Conservation (phyloP, 2,329 filamentous ascomycete genomes). For the Bipolaris sorokiniana region DNA sequence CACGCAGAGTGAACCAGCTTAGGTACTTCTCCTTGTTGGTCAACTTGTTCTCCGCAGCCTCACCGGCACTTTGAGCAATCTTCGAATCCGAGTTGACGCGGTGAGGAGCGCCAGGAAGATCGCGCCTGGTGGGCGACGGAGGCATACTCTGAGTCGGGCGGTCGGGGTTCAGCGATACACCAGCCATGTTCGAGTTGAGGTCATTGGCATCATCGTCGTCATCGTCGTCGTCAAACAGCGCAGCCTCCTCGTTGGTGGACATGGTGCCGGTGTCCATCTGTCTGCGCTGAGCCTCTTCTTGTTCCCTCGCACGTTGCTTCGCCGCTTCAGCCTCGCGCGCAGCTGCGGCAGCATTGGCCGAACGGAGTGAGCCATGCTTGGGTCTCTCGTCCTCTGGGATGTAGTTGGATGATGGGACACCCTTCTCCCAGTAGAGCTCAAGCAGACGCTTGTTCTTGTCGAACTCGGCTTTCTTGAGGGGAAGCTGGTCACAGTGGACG, state of each 20-base stretch:
- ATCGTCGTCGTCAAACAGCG: slow-evolving; percentile 93
- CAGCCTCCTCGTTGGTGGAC: slow-evolving; percentile 89
- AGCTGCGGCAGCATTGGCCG: slow-evolving; percentile 75
- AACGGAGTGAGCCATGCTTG: slow-evolving; percentile 76
- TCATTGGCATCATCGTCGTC: slow-evolving; percentile 80
- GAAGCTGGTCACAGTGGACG: slow-evolving; percentile 97
- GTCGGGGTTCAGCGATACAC: slow-evolving; percentile 81
- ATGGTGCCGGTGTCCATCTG: slow-evolving; percentile 95
- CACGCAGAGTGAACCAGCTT: slow-evolving; percentile 84
- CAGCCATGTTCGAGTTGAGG: slow-evolving; percentile 87
- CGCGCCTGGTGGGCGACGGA: slow-evolving; percentile 81
- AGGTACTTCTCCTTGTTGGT: slow-evolving; percentile 97
- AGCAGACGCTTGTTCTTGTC: slow-evolving; percentile 93
- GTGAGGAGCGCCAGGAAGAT: slow-evolving; percentile 72
- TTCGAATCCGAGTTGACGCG: slow-evolving; percentile 95
- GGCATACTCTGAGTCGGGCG: slow-evolving; percentile 95
- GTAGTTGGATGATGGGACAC: slow-evolving; percentile 92
- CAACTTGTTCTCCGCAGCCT: slow-evolving; percentile 78
- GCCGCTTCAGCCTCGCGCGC: slow-evolving; percentile 82
- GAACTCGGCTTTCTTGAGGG: slow-evolving; percentile 98
- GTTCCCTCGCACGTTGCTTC: slow-evolving; percentile 80
- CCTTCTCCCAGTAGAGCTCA: slow-evolving; percentile 99
- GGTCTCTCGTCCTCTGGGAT: slow-evolving; percentile 96
- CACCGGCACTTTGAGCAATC: slow-evolving; percentile 70
- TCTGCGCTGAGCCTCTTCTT: slow-evolving; percentile 88